Percentiles rank a stretch among this genome's conserved stretches.
Conservation (phyloP, 106 monocot genomes). For the Dioscorea zingiberensis region DNA sequence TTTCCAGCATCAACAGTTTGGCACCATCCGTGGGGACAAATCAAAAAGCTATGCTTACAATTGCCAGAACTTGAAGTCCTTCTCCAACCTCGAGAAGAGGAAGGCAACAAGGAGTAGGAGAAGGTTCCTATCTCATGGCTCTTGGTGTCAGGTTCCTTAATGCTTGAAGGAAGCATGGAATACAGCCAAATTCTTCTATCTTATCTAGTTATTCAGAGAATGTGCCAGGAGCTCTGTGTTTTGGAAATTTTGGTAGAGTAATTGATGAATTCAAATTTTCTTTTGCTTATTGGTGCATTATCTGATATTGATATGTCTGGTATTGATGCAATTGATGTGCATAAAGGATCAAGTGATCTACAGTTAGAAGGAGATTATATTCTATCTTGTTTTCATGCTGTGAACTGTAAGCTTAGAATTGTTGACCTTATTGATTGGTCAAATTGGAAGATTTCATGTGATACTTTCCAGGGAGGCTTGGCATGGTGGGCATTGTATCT, state of each 20-base stretch:
- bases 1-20: too few relatives aligned
- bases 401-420: slow-evolving; percentile 23
- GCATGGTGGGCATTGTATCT: slow-evolving; percentile 27
- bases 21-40: too few relatives aligned
- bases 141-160: too few relatives aligned
- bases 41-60: too few relatives aligned
- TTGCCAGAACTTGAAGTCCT: too few relatives aligned
- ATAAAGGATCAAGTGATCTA: slow-evolving; percentile 19
- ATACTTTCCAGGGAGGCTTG: slow-evolving; percentile 26
- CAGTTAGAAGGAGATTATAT: slow-evolving; percentile 15
- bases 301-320: slow-evolving; percentile 9
- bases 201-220: slow-evolving; percentile 16
- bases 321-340: slow-evolving; percentile 33
- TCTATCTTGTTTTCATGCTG: slow-evolving; percentile 15
- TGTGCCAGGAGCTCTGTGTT: not conserved
- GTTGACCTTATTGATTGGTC: slow-evolving; percentile 27
- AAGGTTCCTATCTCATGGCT: too few relatives aligned
- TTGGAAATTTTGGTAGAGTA: slow-evolving; percentile 29
- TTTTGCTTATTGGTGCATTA: slow-evolving; percentile 25
- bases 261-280: slow-evolving; percentile 18
- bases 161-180: slow-evolving; percentile 4
- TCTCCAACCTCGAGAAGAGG: too few relatives aligned
- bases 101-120: too few relatives aligned
- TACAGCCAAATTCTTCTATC: slow-evolving; percentile 18
- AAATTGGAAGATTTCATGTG: slow-evolving; percentile 18